Conservation (phyloP, 768 basidiomycete species). For the Russula foetens region DNA sequence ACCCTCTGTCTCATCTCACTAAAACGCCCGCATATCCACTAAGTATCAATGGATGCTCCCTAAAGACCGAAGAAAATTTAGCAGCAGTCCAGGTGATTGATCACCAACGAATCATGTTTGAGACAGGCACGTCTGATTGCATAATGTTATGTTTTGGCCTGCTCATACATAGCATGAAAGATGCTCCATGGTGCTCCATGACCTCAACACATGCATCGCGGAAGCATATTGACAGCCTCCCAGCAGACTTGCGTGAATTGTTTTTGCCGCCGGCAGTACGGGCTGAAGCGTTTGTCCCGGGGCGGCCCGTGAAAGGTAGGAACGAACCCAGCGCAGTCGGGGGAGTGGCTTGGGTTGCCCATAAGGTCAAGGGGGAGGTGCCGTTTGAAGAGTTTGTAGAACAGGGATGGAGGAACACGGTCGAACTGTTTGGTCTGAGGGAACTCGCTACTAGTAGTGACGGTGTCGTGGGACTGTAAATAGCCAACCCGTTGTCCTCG, state of each 20-base stretch:
- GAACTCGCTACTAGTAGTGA: neutral
- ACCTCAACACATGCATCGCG: slow-evolving; percentile 59
- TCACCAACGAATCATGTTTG: slow-evolving; percentile 54
- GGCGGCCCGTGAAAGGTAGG: slow-evolving; percentile 64
- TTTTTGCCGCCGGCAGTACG: slow-evolving; percentile 47
- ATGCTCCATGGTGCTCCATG: slow-evolving; percentile 69
- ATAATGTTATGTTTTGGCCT: neutral
- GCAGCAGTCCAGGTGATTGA: slow-evolving; percentile 46
- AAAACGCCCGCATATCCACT: neutral
- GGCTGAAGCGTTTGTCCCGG: slow-evolving; percentile 49
- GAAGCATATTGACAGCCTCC: slow-evolving; percentile 39
- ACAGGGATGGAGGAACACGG: slow-evolving; percentile 55
- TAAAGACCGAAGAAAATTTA: slow-evolving; percentile 66
- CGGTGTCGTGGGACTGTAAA: neutral
- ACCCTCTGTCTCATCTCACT: neutral
- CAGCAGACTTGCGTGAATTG: slow-evolving; percentile 34
- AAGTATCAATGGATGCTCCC: slow-evolving; percentile 67
- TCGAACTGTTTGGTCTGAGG: slow-evolving; percentile 45
- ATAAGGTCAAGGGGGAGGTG: slow-evolving; percentile 36
- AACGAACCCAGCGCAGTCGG: slow-evolving; percentile 65
- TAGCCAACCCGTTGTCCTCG: neutral
- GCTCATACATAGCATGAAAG: slow-evolving; percentile 27
- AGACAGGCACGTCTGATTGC: slow-evolving; percentile 47
- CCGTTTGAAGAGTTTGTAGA: slow-evolving; percentile 48
- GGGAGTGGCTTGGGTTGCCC: slow-evolving; percentile 66